These are phyloP conservation scores for Leishmania gerbilli DNA, from an alignment of 208 protist species.

Conservation along the genomic window DNA sequence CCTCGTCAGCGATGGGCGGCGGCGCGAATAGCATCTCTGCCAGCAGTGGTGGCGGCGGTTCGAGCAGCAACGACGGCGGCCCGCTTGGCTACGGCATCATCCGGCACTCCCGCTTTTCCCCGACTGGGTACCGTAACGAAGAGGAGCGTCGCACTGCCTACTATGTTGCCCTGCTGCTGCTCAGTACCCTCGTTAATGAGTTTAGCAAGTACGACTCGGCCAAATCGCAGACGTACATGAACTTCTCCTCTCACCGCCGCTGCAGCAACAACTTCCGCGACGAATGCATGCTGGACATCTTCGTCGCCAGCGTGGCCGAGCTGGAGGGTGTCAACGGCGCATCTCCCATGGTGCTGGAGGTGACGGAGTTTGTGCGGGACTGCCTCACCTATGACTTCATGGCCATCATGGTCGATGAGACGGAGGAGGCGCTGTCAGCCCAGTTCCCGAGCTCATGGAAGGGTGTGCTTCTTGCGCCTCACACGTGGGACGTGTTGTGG, in stretches of 20 bases:
- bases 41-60: constrained; percentile 1
- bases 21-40: not conserved
- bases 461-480: constrained; percentile 46
- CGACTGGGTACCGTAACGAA: constrained; percentile 9
- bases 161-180: constrained; percentile 52
- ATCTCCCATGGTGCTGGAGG: constrained; percentile 35
- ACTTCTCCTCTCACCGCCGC: constrained; percentile 72
- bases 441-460: constrained; percentile 81
- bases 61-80: not conserved
- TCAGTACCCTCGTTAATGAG: constrained; percentile 64
- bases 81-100: constrained; percentile 24
- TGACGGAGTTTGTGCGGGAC: constrained; percentile 61
- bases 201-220: constrained; percentile 75
- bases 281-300: constrained; percentile 65
- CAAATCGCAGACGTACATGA: constrained; percentile 67
- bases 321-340: constrained; percentile 39
- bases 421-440: constrained; percentile 72
- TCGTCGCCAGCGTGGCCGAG: constrained; percentile 44
- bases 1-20: not conserved
- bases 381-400: constrained; percentile 84
- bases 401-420: constrained; percentile 84
- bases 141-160: constrained; percentile 27
- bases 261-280: constrained; percentile 85
- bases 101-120: constrained; percentile 16
- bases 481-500: constrained; percentile 65